Conservation (phyloP, 2,329 filamentous ascomycete genomes). For the Monosporascus sp. region DNA sequence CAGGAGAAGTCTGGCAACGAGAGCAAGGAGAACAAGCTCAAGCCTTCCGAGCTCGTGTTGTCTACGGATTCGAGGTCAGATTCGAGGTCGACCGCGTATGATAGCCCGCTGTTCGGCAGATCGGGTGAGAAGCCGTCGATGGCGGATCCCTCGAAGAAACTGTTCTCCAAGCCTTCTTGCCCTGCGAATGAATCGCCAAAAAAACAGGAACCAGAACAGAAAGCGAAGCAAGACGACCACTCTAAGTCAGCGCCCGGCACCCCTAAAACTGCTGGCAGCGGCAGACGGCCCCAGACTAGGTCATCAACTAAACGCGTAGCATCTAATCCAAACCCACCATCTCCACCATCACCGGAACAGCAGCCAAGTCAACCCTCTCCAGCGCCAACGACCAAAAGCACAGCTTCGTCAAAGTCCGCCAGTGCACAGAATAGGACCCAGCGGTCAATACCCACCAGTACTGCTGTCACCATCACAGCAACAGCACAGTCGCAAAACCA, state of each 20-base stretch:
- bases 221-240: constrained; percentile 1
- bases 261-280: constrained; percentile 1
- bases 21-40: constrained; percentile 18
- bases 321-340: constrained; percentile 11
- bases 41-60: constrained; percentile 9
- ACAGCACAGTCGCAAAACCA: neutral
- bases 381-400: neutral
- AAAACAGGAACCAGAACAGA: constrained; percentile 9
- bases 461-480: neutral
- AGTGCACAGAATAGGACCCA: neutral
- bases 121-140: constrained; percentile 25
- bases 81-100: constrained; percentile 16
- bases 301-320: constrained; percentile 9
- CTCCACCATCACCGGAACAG: neutral
- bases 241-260: constrained; percentile 1
- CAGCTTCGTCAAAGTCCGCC: neutral
- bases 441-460: neutral
- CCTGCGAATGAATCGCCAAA: constrained; percentile 6
- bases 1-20: constrained; percentile 1
- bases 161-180: constrained; percentile 23
- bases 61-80: constrained; percentile 3
- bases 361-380: neutral
- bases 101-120: constrained; percentile 27
- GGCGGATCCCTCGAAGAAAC: constrained; percentile 20
- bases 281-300: constrained; percentile 2